Evolutionary conservation across 257 asterid species (phyloP).

Genomic region (Asclepias syriaca): DNA sequence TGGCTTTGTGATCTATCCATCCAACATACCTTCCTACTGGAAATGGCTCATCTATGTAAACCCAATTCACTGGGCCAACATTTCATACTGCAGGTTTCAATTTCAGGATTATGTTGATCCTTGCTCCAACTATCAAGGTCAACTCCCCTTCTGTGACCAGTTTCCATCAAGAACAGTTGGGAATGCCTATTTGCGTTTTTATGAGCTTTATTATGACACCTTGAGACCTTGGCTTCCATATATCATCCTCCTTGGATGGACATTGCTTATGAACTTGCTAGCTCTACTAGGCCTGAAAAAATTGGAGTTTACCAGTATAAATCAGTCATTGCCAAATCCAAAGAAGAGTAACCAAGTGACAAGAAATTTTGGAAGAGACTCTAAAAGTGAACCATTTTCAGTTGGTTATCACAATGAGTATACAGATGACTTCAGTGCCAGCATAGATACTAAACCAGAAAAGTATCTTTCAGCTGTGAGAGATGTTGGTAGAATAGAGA

Average conservation of each 20-base stretch:
- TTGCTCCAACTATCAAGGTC: slow-evolving; percentile 14
- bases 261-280: slow-evolving; percentile 1
- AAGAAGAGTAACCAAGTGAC: neutral
- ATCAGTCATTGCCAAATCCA: slow-evolving; percentile 14
- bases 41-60: slow-evolving; percentile 9
- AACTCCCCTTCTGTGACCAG: slow-evolving; percentile 15
- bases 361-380: slow-evolving; percentile 1
- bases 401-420: neutral
- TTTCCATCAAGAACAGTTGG: slow-evolving; percentile 11
- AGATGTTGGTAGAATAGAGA: neutral
- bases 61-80: slow-evolving; percentile 16
- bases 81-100: slow-evolving; percentile 12
- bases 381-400: neutral
- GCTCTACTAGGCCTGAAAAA: slow-evolving; percentile 1
- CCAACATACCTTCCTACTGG: slow-evolving; percentile 14
- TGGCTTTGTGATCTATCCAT: slow-evolving; percentile 14
- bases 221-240: slow-evolving; percentile 8
- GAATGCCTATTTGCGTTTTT: slow-evolving; percentile 12
- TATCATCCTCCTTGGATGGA: slow-evolving; percentile 12
- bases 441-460: neutral
- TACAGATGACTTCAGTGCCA: neutral
- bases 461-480: neutral
- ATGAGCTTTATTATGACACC: slow-evolving; percentile 6
- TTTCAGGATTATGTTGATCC: slow-evolving; percentile 11
- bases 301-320: slow-evolving; percentile 1